phyloP scores from a whole-genome alignment of 1,284 basidiomycete species.

The Tilletia caries region DNA sequence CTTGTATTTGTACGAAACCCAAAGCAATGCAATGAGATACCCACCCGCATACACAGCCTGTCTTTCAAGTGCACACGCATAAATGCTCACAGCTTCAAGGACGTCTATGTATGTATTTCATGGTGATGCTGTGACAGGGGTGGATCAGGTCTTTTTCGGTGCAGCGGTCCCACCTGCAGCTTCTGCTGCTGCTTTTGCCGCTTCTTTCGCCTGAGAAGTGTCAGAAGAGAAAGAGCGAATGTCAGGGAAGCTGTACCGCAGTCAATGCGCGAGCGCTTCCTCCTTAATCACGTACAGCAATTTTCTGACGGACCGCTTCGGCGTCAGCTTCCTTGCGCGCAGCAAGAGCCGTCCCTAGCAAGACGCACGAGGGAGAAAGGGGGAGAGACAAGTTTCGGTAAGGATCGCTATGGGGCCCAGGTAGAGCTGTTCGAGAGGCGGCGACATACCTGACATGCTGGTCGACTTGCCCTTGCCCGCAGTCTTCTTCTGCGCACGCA shows the following conservation, averaged over 20 bases:
- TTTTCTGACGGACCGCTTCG: neutral
- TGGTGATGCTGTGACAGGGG: too few species aligned
- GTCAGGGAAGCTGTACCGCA: neutral
- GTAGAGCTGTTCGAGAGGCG: too few species aligned
- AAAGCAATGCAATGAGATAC: too few species aligned
- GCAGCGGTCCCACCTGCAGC: neutral
- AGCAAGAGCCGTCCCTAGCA: neutral
- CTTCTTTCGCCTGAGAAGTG: neutral
- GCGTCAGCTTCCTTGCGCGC: neutral
- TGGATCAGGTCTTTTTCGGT: neutral
- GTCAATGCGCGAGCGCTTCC: neutral
- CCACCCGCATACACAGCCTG: too few species aligned
- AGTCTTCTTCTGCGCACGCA: neutral
- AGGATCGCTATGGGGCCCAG: neutral
- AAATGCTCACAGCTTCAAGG: too few species aligned
- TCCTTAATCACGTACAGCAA: neutral
- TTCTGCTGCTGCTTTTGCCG: slow-evolving; percentile 1
- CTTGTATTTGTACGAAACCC: neutral
- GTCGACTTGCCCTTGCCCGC: slow-evolving; percentile 7
- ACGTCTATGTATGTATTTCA: too few species aligned
- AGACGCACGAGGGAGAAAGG: neutral
- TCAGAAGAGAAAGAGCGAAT: neutral
- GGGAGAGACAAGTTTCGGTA: neutral
- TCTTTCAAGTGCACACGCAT: too few species aligned
- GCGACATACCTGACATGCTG: neutral